Percentiles rank a stretch among this genome's conserved stretches.
Conservation (phyloP, 2,329 filamentous ascomycete genomes). For the Pseudonectria foliicola region DNA sequence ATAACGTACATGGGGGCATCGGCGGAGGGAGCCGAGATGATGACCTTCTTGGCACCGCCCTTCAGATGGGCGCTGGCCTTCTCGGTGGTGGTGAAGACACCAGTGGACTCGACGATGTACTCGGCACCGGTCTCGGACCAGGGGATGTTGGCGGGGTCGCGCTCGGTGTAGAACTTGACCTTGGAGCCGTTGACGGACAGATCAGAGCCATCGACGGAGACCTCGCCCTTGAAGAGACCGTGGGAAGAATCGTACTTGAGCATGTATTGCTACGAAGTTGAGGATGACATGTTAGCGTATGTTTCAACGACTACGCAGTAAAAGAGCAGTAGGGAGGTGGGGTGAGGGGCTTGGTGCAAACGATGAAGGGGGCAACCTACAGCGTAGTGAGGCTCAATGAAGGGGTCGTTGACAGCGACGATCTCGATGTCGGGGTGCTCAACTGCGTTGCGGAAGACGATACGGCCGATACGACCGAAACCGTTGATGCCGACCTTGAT, state of each 20-base stretch:
- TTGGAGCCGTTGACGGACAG: conserved; percentile 91
- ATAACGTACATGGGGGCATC: conserved; percentile 99
- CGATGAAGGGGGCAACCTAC: conserved; percentile 51
- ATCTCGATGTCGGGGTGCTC: conserved; percentile 86
- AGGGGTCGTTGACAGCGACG: conserved; percentile 97
- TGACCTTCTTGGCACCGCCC: conserved; percentile 96
- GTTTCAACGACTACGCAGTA: neutral
- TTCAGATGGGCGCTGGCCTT: conserved; percentile 92
- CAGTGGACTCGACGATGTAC: conserved; percentile 96
- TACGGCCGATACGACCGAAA: conserved; percentile 98
- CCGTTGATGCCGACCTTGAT: conserved; percentile 96
- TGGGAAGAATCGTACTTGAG: conserved; percentile 99
- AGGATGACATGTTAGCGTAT: conserved; percentile 4
- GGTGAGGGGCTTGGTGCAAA: conserved; percentile 3
- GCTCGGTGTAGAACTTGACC: conserved; percentile 90
- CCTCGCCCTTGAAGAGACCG: conserved; percentile 90
- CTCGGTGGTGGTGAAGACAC: conserved; percentile 98
- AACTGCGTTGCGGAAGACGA: conserved; percentile 96
- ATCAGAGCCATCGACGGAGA: conserved; percentile 63
- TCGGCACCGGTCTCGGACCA: conserved; percentile 82
- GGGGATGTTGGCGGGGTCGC: conserved; percentile 82
- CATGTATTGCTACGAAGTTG: conserved; percentile 78
- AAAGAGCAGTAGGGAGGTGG: conserved; percentile 1
- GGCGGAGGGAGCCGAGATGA: conserved; percentile 85
- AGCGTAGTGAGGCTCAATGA: conserved; percentile 97